phyloP scores from a whole-genome alignment of 345 rosid species.

The Lenwebbia sp. region DNA sequence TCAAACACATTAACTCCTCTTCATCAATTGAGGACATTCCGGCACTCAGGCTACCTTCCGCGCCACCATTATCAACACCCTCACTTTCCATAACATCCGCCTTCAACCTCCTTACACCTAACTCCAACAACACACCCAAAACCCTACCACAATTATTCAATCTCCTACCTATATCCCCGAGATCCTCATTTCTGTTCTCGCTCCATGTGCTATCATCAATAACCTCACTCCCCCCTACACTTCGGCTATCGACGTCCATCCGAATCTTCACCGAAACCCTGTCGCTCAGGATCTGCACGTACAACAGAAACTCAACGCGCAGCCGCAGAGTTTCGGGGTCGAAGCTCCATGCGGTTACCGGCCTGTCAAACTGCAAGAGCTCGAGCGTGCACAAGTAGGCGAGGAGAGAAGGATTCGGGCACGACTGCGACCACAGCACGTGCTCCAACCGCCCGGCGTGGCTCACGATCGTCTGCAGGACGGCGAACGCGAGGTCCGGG shows the following conservation, averaged over 20 bases:
- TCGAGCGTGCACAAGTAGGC: constrained; percentile 64
- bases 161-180: constrained; percentile 18
- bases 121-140: constrained; percentile 47
- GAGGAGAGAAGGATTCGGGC: constrained; percentile 71
- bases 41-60: constrained; percentile 6
- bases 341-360: constrained; percentile 68
- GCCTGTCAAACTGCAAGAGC: constrained; percentile 39
- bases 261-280: constrained; percentile 20
- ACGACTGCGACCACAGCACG: constrained; percentile 68
- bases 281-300: constrained; percentile 57
- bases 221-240: constrained; percentile 18
- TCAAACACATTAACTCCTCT: constrained; percentile 37
- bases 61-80: constrained; percentile 3
- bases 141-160: constrained; percentile 29
- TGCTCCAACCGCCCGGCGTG: constrained; percentile 60
- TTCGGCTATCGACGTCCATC: constrained; percentile 17
- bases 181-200: constrained; percentile 7
- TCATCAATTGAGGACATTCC: constrained; percentile 25
- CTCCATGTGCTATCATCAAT: background rate
- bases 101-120: constrained; percentile 61
- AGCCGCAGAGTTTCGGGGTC: constrained; percentile 49
- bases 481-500: constrained; percentile 55
- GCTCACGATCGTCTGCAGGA: constrained; percentile 74
- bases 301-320: constrained; percentile 67
- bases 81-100: constrained; percentile 23